phyloP scores from a whole-genome alignment of 352 stramenopile genomes.

The Phytophthora brassicae region DNA sequence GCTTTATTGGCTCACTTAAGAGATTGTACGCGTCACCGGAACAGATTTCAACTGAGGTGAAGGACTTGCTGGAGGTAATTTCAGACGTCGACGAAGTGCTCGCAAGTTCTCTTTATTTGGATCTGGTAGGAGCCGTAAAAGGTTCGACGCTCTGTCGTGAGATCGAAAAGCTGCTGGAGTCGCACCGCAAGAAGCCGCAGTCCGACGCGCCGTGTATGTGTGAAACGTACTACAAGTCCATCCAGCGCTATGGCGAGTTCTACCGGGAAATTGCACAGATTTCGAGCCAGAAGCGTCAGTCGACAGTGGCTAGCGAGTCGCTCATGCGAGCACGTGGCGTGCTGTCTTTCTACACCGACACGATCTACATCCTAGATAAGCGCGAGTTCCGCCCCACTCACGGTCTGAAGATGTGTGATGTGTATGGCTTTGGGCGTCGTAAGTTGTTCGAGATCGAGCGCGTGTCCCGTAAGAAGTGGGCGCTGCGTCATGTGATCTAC shows the following conservation, averaged over 20 bases:
- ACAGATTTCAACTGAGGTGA: slow-evolving; percentile 69
- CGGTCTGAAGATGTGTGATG: slow-evolving; percentile 66
- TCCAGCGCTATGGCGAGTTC: slow-evolving; percentile 71
- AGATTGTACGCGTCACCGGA: slow-evolving; percentile 56
- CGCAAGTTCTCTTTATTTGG: slow-evolving; percentile 53
- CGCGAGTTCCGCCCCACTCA: slow-evolving; percentile 64
- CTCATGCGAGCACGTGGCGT: slow-evolving; percentile 73
- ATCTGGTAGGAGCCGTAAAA: slow-evolving; percentile 57
- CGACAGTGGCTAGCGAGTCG: slow-evolving; percentile 73
- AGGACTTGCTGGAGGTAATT: slow-evolving; percentile 71
- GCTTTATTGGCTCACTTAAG: slow-evolving; percentile 61
- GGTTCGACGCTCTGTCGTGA: slow-evolving; percentile 56
- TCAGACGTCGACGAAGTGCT: slow-evolving; percentile 74
- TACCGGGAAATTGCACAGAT: slow-evolving; percentile 53
- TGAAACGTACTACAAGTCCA: slow-evolving; percentile 64
- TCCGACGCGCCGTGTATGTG: slow-evolving; percentile 65
- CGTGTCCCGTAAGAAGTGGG: slow-evolving; percentile 74
- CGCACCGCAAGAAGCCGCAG: slow-evolving; percentile 37
- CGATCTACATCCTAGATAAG: slow-evolving; percentile 83
- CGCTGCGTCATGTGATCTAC: slow-evolving; percentile 56
- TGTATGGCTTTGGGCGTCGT: slow-evolving; percentile 76
- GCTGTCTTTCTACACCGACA: slow-evolving; percentile 82
- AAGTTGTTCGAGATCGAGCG: slow-evolving; percentile 81
- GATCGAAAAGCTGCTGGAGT: slow-evolving; percentile 57
- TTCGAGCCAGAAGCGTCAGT: slow-evolving; percentile 43